Conservation (phyloP, 148 eudicot genomes). For the Vaccinium myrtillus region DNA sequence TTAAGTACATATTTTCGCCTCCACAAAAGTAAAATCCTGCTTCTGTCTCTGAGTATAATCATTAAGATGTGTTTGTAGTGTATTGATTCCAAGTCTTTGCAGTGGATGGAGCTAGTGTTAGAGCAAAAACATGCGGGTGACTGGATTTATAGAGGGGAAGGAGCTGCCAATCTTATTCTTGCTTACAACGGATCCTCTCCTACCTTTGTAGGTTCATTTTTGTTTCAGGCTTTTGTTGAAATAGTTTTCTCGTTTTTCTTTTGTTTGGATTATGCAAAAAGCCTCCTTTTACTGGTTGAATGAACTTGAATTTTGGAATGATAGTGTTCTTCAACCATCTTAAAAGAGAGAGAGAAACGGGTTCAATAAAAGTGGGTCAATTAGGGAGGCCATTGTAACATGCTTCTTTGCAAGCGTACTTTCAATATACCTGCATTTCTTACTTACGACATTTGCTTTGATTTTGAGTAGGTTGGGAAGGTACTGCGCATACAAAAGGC, state of each 20-base stretch:
- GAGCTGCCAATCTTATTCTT: constrained; percentile 89
- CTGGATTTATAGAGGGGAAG: constrained; percentile 93
- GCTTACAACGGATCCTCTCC: constrained; percentile 73
- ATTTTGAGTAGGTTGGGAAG: constrained; percentile 20
- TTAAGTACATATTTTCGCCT: too few species aligned
- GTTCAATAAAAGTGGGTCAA: background rate
- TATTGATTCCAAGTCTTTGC: constrained; percentile 5
- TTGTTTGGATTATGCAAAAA: background rate
- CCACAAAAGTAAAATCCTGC: too few species aligned
- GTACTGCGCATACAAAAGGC: constrained; percentile 29
- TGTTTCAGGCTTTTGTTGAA: background rate
- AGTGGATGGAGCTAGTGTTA: constrained; percentile 56
- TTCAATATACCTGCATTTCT: background rate
- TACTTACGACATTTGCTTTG: background rate
- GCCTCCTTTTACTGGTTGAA: background rate
- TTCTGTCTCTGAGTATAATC: too few species aligned
- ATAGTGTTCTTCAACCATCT: background rate
- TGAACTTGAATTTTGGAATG: background rate
- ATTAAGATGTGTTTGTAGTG: background rate
- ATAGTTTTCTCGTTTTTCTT: background rate
- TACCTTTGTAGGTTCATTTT: constrained; percentile 47
- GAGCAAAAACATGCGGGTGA: constrained; percentile 61
- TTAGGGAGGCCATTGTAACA: background rate
- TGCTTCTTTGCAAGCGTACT: background rate
- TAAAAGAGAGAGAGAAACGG: background rate